Conservation (phyloP, 1,284 basidiomycete genomes). For the Apiotrichum porosum region DNA sequence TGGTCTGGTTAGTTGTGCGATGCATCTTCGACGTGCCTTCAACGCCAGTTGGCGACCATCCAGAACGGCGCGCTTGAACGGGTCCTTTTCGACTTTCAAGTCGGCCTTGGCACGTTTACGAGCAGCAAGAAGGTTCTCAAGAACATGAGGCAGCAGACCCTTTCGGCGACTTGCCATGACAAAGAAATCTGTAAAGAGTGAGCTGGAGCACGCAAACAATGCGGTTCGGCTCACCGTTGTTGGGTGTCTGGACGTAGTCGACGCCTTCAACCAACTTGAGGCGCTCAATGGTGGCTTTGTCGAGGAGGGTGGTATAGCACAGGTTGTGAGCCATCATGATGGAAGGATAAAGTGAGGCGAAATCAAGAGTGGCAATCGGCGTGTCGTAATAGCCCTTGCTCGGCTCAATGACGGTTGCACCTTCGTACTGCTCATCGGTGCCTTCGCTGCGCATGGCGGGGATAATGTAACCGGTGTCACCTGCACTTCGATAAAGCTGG, state of each 20-base stretch:
- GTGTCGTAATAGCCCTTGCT: constrained; percentile 88
- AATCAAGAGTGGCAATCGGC: constrained; percentile 93
- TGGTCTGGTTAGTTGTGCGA: constrained; percentile 36
- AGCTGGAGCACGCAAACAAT: no score
- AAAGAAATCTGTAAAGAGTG: constrained; percentile 84
- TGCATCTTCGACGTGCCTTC: constrained; percentile 57
- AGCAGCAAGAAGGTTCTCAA: constrained; percentile 85
- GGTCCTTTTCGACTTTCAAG: constrained; percentile 88
- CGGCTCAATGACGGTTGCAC: constrained; percentile 94
- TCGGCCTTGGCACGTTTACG: constrained; percentile 90
- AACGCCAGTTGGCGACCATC: constrained; percentile 91
- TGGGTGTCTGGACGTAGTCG: constrained; percentile 73
- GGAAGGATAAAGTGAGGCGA: constrained; percentile 92
- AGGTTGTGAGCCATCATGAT: constrained; percentile 99
- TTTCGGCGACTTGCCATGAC: constrained; percentile 68
- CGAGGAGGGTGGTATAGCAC: constrained; percentile 87
- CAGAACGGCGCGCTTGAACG: constrained; percentile 88
- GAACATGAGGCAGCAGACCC: constrained; percentile 79
- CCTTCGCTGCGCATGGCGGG: constrained; percentile 80
- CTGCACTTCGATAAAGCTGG: constrained; percentile 83
- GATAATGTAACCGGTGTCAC: constrained; percentile 78
- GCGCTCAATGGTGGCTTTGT: constrained; percentile 69
- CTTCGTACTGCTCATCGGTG: constrained; percentile 90
- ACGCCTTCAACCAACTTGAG: constrained; percentile 70
- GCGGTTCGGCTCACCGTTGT: constrained; percentile 81